Percentiles rank a stretch among this genome's conserved stretches.
These are phyloP conservation scores for Eucommia ulmoides DNA, from an alignment of 257 asterid genomes.

Conservation along the genomic window DNA sequence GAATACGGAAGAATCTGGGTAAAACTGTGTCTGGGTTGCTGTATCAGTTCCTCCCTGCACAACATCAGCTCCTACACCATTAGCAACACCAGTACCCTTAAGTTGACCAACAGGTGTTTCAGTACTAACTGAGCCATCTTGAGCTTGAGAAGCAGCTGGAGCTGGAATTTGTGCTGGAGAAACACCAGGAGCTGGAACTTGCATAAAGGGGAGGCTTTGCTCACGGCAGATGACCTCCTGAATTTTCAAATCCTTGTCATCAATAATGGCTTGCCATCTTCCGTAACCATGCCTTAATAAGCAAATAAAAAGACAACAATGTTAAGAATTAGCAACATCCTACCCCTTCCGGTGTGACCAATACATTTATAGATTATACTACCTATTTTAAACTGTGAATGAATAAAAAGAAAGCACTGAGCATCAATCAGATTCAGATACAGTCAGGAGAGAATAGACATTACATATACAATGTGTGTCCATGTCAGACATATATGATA, in stretches of 20 bases:
- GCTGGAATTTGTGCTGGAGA: constrained; percentile 36
- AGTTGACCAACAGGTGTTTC: constrained; percentile 38
- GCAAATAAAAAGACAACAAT: too few species aligned
- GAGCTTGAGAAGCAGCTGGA: constrained; percentile 29
- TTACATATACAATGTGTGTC: too few species aligned
- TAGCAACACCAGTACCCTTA: constrained; percentile 30
- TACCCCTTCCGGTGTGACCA: too few species aligned
- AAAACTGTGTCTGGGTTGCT: constrained; percentile 37
- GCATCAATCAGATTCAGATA: too few species aligned
- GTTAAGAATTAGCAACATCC: too few species aligned
- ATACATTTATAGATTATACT: neutral
- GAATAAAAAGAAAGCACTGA: neutral
- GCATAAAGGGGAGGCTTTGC: constrained; percentile 54
- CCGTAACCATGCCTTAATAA: constrained; percentile 88
- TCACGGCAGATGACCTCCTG: constrained; percentile 90
- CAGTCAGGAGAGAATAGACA: too few species aligned
- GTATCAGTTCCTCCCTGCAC: constrained; percentile 45
- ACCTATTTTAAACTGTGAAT: neutral
- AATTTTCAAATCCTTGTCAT: constrained; percentile 74
- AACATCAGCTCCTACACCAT: constrained; percentile 34
- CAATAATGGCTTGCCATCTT: constrained; percentile 96
- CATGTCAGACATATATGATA: too few species aligned
- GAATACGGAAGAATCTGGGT: constrained; percentile 47
- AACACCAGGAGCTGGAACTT: constrained; percentile 49
- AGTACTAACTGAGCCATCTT: constrained; percentile 26